Conservation (phyloP, 257 asterid genomes). For the Cynanchum wilfordii region DNA sequence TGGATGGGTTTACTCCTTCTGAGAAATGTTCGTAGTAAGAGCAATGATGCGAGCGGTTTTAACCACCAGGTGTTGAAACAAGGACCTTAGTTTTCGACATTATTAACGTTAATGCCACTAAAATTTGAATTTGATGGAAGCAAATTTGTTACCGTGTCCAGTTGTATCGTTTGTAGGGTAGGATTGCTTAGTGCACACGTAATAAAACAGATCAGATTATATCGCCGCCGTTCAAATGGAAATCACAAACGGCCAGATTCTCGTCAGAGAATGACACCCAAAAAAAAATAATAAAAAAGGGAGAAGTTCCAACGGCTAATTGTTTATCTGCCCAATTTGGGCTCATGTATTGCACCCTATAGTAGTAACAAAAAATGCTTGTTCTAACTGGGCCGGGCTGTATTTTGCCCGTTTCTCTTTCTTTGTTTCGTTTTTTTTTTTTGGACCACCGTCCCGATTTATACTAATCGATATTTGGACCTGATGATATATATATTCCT, state of each 20-base stretch:
- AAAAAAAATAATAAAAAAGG: not conserved
- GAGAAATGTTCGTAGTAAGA: not conserved
- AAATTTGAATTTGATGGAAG: slow-evolving; percentile 11
- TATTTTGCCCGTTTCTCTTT: not conserved
- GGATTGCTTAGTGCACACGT: slow-evolving; percentile 3
- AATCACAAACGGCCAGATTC: not conserved
- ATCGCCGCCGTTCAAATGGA: not conserved
- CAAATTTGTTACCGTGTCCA: not conserved
- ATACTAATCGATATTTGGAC: no score
- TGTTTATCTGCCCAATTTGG: not conserved
- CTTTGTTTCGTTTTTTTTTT: no score
- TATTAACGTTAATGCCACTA: slow-evolving; percentile 38
- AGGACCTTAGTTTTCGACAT: not conserved
- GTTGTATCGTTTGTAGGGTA: no score
- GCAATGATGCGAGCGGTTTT: slow-evolving; percentile 19
- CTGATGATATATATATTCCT: no score
- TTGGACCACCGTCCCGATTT: no score
- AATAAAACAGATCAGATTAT: not conserved
- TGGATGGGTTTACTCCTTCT: not conserved
- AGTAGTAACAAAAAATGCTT: not conserved
- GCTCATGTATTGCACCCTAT: not conserved
- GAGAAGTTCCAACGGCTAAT: not conserved
- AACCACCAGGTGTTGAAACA: slow-evolving; percentile 9
- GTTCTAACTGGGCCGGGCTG: not conserved
- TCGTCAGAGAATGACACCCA: not conserved